Conservation (phyloP, 2,329 filamentous ascomycete genomes). For the Sordariomycetes sp. region DNA sequence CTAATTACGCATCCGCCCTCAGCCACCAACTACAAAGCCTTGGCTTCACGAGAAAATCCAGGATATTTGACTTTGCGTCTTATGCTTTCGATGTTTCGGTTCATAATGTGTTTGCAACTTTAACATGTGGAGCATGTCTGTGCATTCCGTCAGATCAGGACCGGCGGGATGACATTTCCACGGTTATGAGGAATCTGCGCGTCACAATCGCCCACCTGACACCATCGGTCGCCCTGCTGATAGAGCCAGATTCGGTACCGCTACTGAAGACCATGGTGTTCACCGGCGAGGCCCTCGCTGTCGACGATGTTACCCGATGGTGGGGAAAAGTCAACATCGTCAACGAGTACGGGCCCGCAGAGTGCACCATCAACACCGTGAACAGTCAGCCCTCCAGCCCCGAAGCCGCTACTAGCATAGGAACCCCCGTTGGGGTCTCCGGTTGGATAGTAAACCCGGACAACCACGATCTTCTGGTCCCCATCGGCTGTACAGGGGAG, state of each 20-base stretch:
- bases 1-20: not conserved
- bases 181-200: conserved; percentile 6
- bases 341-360: conserved; percentile 35
- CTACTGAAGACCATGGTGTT: conserved; percentile 10
- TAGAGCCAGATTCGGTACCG: conserved; percentile 2
- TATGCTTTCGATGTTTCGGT: conserved; percentile 9
- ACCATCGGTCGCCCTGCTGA: not conserved
- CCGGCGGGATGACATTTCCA: conserved; percentile 6
- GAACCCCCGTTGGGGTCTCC: no score
- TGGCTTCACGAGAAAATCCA: conserved; percentile 24
- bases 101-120: conserved; percentile 5
- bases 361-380: conserved; percentile 31
- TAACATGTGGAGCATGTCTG: conserved; percentile 4
- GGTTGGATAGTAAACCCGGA: no score
- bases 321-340: conserved; percentile 18
- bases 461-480: no score
- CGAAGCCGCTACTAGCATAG: no score
- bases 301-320: conserved; percentile 21
- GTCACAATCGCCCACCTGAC: conserved; percentile 6
- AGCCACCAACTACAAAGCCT: conserved; percentile 19
- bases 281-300: conserved; percentile 38
- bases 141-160: conserved; percentile 9
- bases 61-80: conserved; percentile 5
- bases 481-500: no score
- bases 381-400: no score